Conservation (phyloP, 176 grass and related monocot species). For the Paspalum vaginatum region DNA sequence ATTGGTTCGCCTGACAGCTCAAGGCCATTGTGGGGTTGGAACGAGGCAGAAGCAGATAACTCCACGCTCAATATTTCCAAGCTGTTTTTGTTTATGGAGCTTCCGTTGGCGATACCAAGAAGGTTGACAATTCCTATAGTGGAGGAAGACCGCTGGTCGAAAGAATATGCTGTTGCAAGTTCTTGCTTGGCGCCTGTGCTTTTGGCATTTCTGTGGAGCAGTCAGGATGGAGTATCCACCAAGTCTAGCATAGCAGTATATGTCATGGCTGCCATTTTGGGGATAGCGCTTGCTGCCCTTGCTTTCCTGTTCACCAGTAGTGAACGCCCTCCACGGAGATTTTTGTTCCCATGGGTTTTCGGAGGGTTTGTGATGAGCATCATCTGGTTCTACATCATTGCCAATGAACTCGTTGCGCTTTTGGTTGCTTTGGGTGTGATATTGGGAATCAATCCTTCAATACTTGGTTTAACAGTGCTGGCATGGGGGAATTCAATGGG, state of each 20-base stretch:
- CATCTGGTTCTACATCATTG: slow-evolving; percentile 94
- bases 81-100: slow-evolving; percentile 75
- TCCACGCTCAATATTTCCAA: slow-evolving; percentile 60
- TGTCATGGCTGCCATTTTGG: slow-evolving; percentile 55
- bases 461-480: slow-evolving; percentile 90
- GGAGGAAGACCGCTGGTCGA: slow-evolving; percentile 91
- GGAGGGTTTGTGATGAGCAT: slow-evolving; percentile 99
- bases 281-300: slow-evolving; percentile 62
- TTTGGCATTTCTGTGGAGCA: slow-evolving; percentile 77
- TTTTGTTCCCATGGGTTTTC: slow-evolving; percentile 90
- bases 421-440: slow-evolving; percentile 90
- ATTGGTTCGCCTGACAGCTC: slow-evolving; percentile 57
- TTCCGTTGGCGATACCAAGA: slow-evolving; percentile 90
- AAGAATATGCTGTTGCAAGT: slow-evolving; percentile 82
- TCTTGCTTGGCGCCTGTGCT: slow-evolving; percentile 74
- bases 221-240: slow-evolving; percentile 49
- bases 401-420: slow-evolving; percentile 93
- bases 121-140: slow-evolving; percentile 87
- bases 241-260: slow-evolving; percentile 52
- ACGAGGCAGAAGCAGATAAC: slow-evolving; percentile 63
- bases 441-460: slow-evolving; percentile 90
- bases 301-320: slow-evolving; percentile 69
- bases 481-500: slow-evolving; percentile 99
- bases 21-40: slow-evolving; percentile 99
- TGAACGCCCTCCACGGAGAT: slow-evolving; percentile 79